Evolutionary conservation across 495 filamentous ascomycete genomes (phyloP).

Genomic region (Aspergillus ostianus): DNA sequence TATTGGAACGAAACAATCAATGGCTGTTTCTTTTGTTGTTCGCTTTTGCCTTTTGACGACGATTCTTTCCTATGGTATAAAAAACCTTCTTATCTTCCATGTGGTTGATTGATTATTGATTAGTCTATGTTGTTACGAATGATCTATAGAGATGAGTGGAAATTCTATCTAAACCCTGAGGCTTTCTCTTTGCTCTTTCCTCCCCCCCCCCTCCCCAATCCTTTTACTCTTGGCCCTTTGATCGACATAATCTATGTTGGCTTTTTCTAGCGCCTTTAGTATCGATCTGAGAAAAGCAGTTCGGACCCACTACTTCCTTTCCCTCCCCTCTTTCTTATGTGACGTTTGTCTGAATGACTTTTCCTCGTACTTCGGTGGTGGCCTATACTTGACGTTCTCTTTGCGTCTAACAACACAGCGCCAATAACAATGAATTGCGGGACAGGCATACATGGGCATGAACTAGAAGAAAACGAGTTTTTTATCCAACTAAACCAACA

Average conservation of each 20-base stretch:
- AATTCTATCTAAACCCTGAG: constrained; percentile 26
- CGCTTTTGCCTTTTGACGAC: constrained; percentile 4
- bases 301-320: too few relatives aligned
- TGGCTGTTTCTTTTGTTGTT: constrained; percentile 3
- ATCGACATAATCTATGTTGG: too few relatives aligned
- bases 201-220: too few relatives aligned
- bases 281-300: too few relatives aligned
- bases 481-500: neutral
- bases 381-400: too few relatives aligned
- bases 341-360: too few relatives aligned
- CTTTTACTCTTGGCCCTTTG: neutral
- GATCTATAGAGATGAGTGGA: constrained; percentile 42
- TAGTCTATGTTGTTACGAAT: constrained; percentile 50
- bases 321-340: too few relatives aligned
- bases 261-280: too few relatives aligned
- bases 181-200: constrained; percentile 16
- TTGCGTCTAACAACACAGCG: neutral
- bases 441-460: neutral
- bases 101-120: constrained; percentile 18
- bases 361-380: too few relatives aligned
- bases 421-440: neutral
- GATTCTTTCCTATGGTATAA: constrained; percentile 1
- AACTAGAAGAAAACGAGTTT: neutral
- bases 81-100: constrained; percentile 19
- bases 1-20: neutral